A percentile compares a stretch with the other conserved stretches of the same genome.
These are phyloP conservation scores for Acer negundo DNA, from an alignment of 345 rosid genomes.

Conservation along the genomic window DNA sequence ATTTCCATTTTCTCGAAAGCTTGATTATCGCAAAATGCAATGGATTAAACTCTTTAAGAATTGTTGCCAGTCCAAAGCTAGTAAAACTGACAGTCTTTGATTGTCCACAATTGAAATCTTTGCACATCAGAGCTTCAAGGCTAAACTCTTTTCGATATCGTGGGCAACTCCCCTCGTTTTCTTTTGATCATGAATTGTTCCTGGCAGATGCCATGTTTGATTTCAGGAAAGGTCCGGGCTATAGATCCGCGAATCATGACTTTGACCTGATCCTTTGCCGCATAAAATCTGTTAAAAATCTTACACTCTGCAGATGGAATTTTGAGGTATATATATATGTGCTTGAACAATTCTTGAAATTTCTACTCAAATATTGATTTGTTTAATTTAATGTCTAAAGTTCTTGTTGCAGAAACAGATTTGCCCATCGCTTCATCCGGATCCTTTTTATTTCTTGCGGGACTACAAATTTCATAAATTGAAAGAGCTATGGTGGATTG, in stretches of 20 bases:
- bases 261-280: neutral
- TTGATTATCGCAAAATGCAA: neutral
- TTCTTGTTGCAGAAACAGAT: slow-evolving; percentile 17
- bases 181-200: neutral
- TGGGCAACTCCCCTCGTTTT: slow-evolving; percentile 13
- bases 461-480: neutral
- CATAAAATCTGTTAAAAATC: neutral
- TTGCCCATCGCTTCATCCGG: neutral
- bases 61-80: slow-evolving; percentile 9
- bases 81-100: slow-evolving; percentile 1
- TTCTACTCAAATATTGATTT: too few species aligned
- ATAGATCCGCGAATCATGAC: neutral
- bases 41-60: neutral
- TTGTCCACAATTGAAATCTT: slow-evolving; percentile 6
- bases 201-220: slow-evolving; percentile 18
- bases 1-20: slow-evolving; percentile 2
- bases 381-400: neutral
- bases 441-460: too few species aligned
- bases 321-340: slow-evolving; percentile 7
- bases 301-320: slow-evolving; percentile 13
- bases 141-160: slow-evolving; percentile 16
- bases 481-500: slow-evolving; percentile 22
- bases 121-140: neutral
- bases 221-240: slow-evolving; percentile 12
- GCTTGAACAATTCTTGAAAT: neutral